A percentile compares a stretch with the other conserved stretches of the same genome.
Conservation (phyloP, 2,329 filamentous ascomycete species). For the Fusarium sp. region DNA sequence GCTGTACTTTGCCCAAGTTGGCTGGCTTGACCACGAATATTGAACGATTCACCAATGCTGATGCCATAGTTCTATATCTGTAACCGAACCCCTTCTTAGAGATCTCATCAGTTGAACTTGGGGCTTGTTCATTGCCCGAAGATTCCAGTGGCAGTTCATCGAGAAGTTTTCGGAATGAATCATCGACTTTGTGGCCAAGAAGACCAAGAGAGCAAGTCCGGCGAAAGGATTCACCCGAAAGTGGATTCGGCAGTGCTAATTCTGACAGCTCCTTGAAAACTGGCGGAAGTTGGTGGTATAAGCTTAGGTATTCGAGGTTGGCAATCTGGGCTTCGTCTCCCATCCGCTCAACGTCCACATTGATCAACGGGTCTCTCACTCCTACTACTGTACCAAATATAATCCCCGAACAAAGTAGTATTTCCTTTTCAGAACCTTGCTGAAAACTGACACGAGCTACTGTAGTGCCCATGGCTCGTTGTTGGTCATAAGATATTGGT, state of each 20-base stretch:
- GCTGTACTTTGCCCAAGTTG: fast-evolving
- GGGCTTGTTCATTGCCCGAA: neutral
- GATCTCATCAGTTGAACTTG: fast-evolving
- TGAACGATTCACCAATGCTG: neutral
- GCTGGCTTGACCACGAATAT: neutral
- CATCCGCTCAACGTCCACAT: neutral
- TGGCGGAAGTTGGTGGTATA: neutral
- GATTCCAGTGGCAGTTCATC: neutral
- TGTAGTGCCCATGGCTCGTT: neutral
- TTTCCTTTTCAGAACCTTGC: neutral
- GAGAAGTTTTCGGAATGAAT: neutral
- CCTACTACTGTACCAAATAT: neutral
- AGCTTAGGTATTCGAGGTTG: neutral
- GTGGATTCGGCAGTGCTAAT: neutral
- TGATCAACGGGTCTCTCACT: neutral
- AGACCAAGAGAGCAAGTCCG: neutral
- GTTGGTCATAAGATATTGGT: neutral
- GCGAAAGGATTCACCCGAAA: neutral
- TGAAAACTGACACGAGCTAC: neutral
- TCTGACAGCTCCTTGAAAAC: neutral
- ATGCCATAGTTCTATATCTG: neutral
- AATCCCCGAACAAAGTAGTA: neutral
- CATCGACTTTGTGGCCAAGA: neutral
- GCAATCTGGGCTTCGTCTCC: neutral
- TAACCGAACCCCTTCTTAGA: neutral